Evolutionary conservation across 2,329 filamentous ascomycete genomes (phyloP), one percentile per base, ranked within the genome.

Genomic region (Beauveria australis): DNA sequence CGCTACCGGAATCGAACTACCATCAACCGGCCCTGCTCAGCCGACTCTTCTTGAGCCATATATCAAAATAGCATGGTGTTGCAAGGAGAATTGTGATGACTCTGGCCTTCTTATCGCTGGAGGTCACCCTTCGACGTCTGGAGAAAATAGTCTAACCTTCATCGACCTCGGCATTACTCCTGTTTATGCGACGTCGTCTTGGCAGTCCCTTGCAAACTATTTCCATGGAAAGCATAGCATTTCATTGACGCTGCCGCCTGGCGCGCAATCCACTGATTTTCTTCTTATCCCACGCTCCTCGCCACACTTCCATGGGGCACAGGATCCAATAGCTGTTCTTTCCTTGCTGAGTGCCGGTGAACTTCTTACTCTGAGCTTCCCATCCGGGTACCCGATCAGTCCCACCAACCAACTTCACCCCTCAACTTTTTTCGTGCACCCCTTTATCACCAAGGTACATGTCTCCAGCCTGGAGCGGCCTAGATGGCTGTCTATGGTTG

Each of bases 391-490:
- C 72, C 89, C 91, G 1, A 95, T 97, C 60, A 89, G 87, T 30
- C 92, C 94, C 1, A 96, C 92, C 4, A 96, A 97, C 68, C 91
- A 96, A 74, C 81, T 99, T 6, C 93, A 96, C 68, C 84, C 92
- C 0, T 96, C 89, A 2, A 76, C 97, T 51, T 89, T 89, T 1
- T 89, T 97, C 64, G 88, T 96, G 7, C 92, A 97, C 69, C 94
- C 94, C 0, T 97, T 96, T 70, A 85, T 94, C 61, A 89, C 85
- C 59, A 85, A 86, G 55, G 79, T 89, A 56, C 81, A 84, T 18
- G 79, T 95, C n/a, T 82, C 90, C 10, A 82, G 84, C 14, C 79
- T 97, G 12, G 87, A 91, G 53, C 85, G 94, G 30, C 85, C 85
- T 8, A 83, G 87, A 64, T 99, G 94, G 94, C 81, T 97, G 16